These are phyloP conservation scores for Phialophora chinensis DNA, from an alignment of 2,329 filamentous ascomycete genomes.

Conservation along the genomic window DNA sequence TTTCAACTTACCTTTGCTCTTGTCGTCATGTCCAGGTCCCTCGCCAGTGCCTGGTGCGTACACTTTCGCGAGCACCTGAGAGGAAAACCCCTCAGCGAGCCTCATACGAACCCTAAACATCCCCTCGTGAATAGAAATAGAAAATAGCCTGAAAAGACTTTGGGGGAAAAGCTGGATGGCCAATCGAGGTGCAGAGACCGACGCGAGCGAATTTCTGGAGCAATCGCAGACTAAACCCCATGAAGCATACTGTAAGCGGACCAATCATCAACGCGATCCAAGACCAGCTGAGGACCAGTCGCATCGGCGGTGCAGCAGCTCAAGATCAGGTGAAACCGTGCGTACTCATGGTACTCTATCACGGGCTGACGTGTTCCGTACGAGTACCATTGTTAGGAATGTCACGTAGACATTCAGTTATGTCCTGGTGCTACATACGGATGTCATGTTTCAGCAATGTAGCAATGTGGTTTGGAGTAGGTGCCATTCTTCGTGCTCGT, in stretches of 20 bases:
- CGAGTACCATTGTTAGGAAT: neutral
- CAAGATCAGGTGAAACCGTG: neutral
- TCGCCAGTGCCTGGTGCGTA: neutral
- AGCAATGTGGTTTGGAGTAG: neutral
- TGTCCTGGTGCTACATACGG: neutral
- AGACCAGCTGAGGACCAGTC: neutral
- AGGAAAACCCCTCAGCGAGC: neutral
- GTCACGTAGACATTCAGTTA: neutral
- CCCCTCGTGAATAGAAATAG: neutral
- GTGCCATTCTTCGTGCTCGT: neutral
- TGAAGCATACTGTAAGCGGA: neutral
- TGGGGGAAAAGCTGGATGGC: neutral
- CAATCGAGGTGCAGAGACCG: neutral
- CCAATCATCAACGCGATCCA: neutral
- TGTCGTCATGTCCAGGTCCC: neutral
- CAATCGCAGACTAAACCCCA: neutral
- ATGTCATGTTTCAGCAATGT: neutral
- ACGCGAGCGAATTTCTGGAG: too few species aligned
- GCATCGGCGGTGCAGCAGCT: neutral
- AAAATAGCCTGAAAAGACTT: constrained; percentile 11
- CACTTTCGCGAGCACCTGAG: neutral
- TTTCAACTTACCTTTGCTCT: neutral
- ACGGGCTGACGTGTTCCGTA: neutral
- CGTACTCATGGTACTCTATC: too few species aligned
- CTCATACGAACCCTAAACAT: neutral